These are phyloP conservation scores for Penicillium turbatum DNA, from an alignment of 495 filamentous ascomycete genomes.

Conservation along the genomic window DNA sequence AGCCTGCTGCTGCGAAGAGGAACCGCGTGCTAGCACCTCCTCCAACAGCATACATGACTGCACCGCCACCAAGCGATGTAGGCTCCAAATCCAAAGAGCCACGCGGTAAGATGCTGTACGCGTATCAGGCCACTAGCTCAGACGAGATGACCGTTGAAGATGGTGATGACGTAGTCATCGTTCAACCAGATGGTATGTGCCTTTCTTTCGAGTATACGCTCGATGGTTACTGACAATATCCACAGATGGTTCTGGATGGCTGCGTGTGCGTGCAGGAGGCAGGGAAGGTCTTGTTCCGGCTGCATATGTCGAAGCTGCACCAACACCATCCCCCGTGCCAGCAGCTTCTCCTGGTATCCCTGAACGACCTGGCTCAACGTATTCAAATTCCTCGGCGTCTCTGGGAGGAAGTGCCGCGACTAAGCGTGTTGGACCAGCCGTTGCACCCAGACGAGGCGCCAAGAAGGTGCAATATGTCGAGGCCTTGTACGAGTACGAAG, in stretches of 20 bases:
- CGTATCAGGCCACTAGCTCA: slow-evolving; percentile 70
- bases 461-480: slow-evolving; percentile 95
- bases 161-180: slow-evolving; percentile 65
- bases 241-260: slow-evolving; percentile 86
- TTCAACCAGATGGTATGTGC: slow-evolving; percentile 84
- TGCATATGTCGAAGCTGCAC: slow-evolving; percentile 64
- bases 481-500: slow-evolving; percentile 87
- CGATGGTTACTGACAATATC: slow-evolving; percentile 4
- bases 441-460: slow-evolving; percentile 85
- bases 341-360: slow-evolving; percentile 31
- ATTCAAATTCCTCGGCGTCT: slow-evolving; percentile 77
- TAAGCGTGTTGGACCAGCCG: slow-evolving; percentile 90
- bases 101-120: slow-evolving; percentile 83
- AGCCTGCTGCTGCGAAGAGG: slow-evolving; percentile 43
- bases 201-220: background rate
- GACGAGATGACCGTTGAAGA: slow-evolving; percentile 80
- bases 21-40: slow-evolving; percentile 82
- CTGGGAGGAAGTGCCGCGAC: slow-evolving; percentile 50
- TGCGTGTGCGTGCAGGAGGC: slow-evolving; percentile 63
- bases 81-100: slow-evolving; percentile 47
- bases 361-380: slow-evolving; percentile 60
- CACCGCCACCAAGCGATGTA: slow-evolving; percentile 46
- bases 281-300: slow-evolving; percentile 83
- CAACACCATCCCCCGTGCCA: slow-evolving; percentile 42
- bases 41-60: slow-evolving; percentile 69